Percentiles rank a stretch among this genome's conserved stretches.
Evolutionary conservation across 768 basidiomycete genomes (phyloP).

Genomic region (Leccinum uliginosum): DNA sequence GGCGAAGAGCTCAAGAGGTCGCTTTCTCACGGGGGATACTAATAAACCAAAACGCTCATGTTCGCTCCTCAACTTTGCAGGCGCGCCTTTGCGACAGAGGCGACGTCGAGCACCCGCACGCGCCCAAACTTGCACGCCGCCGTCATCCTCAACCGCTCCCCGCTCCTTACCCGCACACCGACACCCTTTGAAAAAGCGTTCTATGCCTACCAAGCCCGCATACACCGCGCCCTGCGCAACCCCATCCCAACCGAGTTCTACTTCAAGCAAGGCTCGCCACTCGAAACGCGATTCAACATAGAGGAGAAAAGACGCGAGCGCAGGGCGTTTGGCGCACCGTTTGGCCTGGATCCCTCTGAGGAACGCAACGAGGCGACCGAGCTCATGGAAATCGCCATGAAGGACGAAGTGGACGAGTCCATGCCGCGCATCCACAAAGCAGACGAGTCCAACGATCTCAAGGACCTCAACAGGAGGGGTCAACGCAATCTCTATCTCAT

Average conservation of each 20-base stretch:
- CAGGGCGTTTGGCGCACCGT: constrained; percentile 65
- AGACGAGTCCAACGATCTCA: constrained; percentile 56
- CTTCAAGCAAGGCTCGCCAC: constrained; percentile 86
- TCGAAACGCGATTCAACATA: constrained; percentile 74
- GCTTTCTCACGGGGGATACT: constrained; percentile 33
- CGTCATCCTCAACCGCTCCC: constrained; percentile 75
- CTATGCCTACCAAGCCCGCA: constrained; percentile 77
- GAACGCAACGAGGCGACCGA: constrained; percentile 45
- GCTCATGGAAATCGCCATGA: constrained; percentile 54
- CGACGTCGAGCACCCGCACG: not conserved
- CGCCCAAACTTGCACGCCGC: constrained; percentile 50
- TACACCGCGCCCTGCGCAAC: constrained; percentile 81
- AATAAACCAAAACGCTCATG: constrained; percentile 14
- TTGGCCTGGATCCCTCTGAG: constrained; percentile 42
- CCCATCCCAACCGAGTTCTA: constrained; percentile 90
- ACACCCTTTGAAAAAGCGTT: constrained; percentile 76
- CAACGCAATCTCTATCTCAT: constrained; percentile 89
- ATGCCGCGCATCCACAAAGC: constrained; percentile 58
- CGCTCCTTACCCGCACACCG: constrained; percentile 67
- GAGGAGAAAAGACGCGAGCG: constrained; percentile 73
- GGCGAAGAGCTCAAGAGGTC: constrained; percentile 1
- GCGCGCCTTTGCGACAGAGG: constrained; percentile 46
- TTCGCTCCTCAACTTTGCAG: constrained; percentile 5
- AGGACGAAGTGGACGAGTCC: constrained; percentile 58
- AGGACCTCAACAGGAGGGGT: constrained; percentile 76